Conservation (phyloP, 768 basidiomycete genomes). For the Collybia mongolica region DNA sequence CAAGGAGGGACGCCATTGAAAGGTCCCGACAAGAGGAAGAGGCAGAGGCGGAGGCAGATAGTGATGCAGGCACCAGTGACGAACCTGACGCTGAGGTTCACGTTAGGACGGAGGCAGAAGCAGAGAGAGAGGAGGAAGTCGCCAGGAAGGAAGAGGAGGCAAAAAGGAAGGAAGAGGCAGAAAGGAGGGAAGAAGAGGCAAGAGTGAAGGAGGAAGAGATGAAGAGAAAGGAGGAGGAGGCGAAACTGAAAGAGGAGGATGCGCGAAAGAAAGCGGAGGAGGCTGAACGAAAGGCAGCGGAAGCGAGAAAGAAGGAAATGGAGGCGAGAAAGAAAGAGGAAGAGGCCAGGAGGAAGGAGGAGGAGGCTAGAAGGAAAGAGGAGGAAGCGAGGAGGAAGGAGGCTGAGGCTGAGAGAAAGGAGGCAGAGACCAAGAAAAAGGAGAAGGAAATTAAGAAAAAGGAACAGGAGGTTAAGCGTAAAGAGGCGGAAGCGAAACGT, state of each 20-base stretch:
- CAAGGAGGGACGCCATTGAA: conserved; percentile 6
- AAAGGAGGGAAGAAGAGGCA: conserved; percentile 14
- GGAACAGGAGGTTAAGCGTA: conserved; percentile 19
- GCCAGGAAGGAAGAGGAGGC: conserved; percentile 23
- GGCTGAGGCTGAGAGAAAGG: conserved; percentile 18
- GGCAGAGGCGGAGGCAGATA: conserved; percentile 12
- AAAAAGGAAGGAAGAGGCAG: conserved; percentile 19
- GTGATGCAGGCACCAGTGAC: conserved; percentile 13
- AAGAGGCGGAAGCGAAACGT: conserved; percentile 22
- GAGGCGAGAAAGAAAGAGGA: conserved; percentile 26
- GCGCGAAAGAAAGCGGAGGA: conserved; percentile 22
- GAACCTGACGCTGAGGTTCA: conserved; percentile 7
- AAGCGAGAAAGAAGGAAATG: conserved; percentile 20
- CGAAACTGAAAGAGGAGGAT: conserved; percentile 18
- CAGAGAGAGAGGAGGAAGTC: conserved; percentile 19
- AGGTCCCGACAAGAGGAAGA: conserved; percentile 11
- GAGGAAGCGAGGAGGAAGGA: conserved; percentile 20
- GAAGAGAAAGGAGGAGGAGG: conserved; percentile 25
- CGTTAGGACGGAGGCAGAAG: conserved; percentile 6
- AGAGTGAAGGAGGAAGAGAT: conserved; percentile 20
- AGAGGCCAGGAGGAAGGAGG: conserved; percentile 25
- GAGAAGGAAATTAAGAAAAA: conserved; percentile 22
- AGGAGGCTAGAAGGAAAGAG: conserved; percentile 28
- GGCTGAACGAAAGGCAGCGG: conserved; percentile 19
- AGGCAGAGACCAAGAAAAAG: conserved; percentile 16